Conservation (phyloP, 371 early-diverging fungal species). For the Mortierella sp. region DNA sequence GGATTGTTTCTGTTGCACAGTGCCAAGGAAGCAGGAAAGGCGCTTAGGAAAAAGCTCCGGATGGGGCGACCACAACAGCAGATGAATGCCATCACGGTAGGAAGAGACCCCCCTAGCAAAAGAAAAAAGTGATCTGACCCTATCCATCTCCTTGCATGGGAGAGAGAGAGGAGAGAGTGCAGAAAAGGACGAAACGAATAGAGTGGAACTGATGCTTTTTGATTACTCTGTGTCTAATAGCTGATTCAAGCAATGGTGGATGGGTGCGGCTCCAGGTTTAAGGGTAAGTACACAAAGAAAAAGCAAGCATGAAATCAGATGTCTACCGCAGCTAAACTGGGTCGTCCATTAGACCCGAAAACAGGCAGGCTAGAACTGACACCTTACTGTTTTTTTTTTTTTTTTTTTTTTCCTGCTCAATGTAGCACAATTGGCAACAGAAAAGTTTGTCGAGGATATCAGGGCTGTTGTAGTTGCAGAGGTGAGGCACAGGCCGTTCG, state of each 20-base stretch:
- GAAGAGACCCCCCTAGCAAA: no score
- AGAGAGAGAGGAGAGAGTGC: neutral
- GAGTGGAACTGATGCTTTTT: no score
- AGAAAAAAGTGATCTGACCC: neutral
- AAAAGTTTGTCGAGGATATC: constrained; percentile 51
- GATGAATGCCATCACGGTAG: constrained; percentile 50
- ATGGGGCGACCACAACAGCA: constrained; percentile 48
- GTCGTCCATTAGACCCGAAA: no score
- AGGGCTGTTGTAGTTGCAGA: constrained; percentile 46
- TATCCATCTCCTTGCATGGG: neutral
- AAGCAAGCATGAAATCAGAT: no score
- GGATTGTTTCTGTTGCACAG: constrained; percentile 9
- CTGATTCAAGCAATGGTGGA: constrained; percentile 52
- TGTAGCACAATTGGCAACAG: constrained; percentile 41
- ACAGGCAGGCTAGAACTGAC: no score
- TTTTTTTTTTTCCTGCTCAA: constrained; percentile 2
- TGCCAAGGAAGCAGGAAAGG: constrained; percentile 40
- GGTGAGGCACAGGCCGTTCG: constrained; percentile 19
- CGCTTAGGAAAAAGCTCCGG: constrained; percentile 45
- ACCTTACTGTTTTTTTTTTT: neutral
- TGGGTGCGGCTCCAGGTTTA: constrained; percentile 52
- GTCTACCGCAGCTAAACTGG: no score
- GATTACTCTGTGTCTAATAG: constrained; percentile 16
- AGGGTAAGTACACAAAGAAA: constrained; percentile 25
- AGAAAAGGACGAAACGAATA: neutral